Conservation (phyloP, 2,329 filamentous ascomycete species). For the Paecilomyces sp. region DNA sequence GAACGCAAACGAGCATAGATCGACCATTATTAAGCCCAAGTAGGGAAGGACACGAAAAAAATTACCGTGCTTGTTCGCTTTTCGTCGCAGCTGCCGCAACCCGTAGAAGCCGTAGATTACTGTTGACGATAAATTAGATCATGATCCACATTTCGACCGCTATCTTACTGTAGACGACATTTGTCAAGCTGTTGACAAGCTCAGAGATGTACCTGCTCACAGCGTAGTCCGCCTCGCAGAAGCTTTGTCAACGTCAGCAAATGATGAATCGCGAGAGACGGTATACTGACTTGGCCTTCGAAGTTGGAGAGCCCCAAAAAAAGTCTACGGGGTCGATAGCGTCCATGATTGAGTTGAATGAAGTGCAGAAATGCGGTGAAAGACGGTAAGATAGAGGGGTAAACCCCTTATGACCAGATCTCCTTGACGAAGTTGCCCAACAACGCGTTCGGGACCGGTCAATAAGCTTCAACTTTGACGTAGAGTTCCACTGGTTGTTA, state of each 20-base stretch:
- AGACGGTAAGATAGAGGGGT: no score
- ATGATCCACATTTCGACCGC: no score
- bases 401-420: no score
- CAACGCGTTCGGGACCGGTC: no score
- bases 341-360: no score
- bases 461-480: no score
- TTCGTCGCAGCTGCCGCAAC: slow-evolving; percentile 4
- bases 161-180: slow-evolving; percentile 14
- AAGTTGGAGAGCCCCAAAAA: slow-evolving; percentile 5
- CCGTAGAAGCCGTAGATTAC: slow-evolving; percentile 18
- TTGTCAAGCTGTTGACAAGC: slow-evolving; percentile 22
- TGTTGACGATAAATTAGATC: no score
- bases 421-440: no score
- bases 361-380: no score
- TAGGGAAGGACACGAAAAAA: no score
- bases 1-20: slow-evolving; percentile 20
- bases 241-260: background rate
- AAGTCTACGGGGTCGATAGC: background rate
- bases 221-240: slow-evolving; percentile 16
- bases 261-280: background rate
- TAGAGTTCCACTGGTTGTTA: no score
- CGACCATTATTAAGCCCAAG: slow-evolving; percentile 11
- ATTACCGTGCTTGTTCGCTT: background rate
- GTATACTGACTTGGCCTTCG: slow-evolving; percentile 2
- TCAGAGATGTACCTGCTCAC: slow-evolving; percentile 18